These are phyloP conservation scores for Podospora australis DNA, from an alignment of 495 filamentous ascomycete species.

Conservation along the genomic window DNA sequence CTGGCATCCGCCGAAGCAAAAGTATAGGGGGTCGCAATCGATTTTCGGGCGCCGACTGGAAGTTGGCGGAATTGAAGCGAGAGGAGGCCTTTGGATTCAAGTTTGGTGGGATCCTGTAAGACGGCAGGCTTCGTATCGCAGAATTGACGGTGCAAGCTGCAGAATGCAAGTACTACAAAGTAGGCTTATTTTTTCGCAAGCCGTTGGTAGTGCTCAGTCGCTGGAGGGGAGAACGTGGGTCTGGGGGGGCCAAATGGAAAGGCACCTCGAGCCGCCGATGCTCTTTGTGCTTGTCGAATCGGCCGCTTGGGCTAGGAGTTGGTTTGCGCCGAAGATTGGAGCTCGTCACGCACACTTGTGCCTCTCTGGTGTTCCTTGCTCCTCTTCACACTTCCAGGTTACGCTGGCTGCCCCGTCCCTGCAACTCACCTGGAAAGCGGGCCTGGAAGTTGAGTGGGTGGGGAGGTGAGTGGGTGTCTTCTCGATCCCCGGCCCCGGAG, in stretches of 20 bases:
- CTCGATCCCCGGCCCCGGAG: too few relatives aligned
- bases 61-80: too few relatives aligned
- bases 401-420: too few relatives aligned
- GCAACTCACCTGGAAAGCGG: too few relatives aligned
- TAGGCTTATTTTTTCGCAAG: slow-evolving; percentile 14
- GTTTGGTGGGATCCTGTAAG: neutral
- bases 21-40: neutral
- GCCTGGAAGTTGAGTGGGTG: too few relatives aligned
- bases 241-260: slow-evolving; percentile 21
- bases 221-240: neutral
- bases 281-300: slow-evolving; percentile 13
- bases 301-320: neutral
- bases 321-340: neutral
- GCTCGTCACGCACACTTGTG: neutral
- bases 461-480: too few relatives aligned
- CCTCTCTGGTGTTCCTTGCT: neutral
- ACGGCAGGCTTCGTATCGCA: neutral
- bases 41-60: neutral
- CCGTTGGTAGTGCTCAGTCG: too few relatives aligned
- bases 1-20: slow-evolving; percentile 10
- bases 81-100: slow-evolving; percentile 1
- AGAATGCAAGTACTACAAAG: too few relatives aligned
- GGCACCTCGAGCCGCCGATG: slow-evolving; percentile 22
- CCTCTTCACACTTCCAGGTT: too few relatives aligned
- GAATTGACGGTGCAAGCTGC: neutral